Base-by-base conservation (phyloP, 2,329 filamentous ascomycete species). In the Trichoderma arundinaceum region DNA sequence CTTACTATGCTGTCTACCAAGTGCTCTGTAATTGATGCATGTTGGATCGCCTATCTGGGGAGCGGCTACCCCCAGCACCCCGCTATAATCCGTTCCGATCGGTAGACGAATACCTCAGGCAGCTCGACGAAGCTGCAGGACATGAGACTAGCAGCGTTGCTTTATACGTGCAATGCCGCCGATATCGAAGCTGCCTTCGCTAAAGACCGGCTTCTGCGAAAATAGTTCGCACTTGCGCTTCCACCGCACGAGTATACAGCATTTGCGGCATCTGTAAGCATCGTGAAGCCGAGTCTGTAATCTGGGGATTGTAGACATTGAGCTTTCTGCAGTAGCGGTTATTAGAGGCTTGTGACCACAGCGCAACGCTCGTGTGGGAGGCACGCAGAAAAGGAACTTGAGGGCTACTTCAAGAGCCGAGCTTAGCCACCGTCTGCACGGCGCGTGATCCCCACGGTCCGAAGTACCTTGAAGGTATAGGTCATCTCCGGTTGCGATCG, bases 101-200 rank as follows among this genome's bases (percentile, higher is more conserved):
- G 48, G 28, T 35, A 52, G 15, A 28, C 33, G 28, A 28, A 28
- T 44, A 17, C 19, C 53, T 43, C 8, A 44, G 38, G 38, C 53
- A 32, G 51, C 33, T 39, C 10, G 12, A 19, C 33, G 33, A 54
- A 39, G 53, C 53, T 44, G 53, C 53, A 57, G 13, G 38, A 57
- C 93, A 70, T 87, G 78, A 72, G 93, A 93, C 10, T 93, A 80
- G 3, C 88, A 83, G 74, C 84, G 88, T 19, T 93, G 81, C 22
- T 49, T 57, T 43, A 28, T 43, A 43, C 19, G 52, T 4, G 96
- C 91, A 7, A 88, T 83, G 2, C 88, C 84, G 2, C 92, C 91
- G 68, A 86, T 86, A 80, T 95, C 96, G 1, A 92, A 96, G 59
- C 94, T 90, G 75, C 94, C 97, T 72, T 86, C 84, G 59, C 84